Evolutionary conservation across 345 rosid species (phyloP), one percentile per base, ranked within the genome.

Genomic region (Eucalyptus erythrocorys): DNA sequence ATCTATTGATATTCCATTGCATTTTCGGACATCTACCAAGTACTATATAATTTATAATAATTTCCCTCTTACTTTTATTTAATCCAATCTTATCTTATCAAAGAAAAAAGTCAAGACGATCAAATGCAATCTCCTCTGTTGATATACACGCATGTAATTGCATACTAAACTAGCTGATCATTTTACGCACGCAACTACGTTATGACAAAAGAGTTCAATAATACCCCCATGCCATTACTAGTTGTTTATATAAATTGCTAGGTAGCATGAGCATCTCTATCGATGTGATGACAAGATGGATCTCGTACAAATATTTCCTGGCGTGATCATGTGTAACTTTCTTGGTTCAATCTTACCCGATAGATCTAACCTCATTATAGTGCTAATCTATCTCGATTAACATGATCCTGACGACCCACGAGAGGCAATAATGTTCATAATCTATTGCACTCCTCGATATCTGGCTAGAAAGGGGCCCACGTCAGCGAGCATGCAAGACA

Each of bases 11-110:
- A n/a, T n/a, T 64, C 10, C 3, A 64, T 14, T 7, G 4, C 37
- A 4, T 64, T 30, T 64, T 2, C 10, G 5, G 71, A 64, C 71
- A n/a, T 59, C 15, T 59, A 59, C 66, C 32, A 27, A 27, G 57
- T 11, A 27, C 3, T n/a, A 4, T 64, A 30, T 64, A 4, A 64
- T 0, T 0, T n/a, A n/a, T 64, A n/a, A 64, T 64, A 64, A 61
- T 13, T 61, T 13, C 1, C 34, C 2, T 61, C 17, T 61, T 61
- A 30, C 15, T 61, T 30, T 4, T 27, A 61, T 59, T 27, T 27
- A 59, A 26, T 59, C 1, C 7, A 13, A 61, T 61, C 66, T 6
- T 5, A 59, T 59, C 34, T 61, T 30, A 13, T 13, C 17, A 1
- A 13, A 30, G 3, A 30, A 57, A 30, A 30, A 61, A 26, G 68